Evolutionary conservation across 257 asterid species (phyloP).

Genomic region (Nicotiana tabacum): DNA sequence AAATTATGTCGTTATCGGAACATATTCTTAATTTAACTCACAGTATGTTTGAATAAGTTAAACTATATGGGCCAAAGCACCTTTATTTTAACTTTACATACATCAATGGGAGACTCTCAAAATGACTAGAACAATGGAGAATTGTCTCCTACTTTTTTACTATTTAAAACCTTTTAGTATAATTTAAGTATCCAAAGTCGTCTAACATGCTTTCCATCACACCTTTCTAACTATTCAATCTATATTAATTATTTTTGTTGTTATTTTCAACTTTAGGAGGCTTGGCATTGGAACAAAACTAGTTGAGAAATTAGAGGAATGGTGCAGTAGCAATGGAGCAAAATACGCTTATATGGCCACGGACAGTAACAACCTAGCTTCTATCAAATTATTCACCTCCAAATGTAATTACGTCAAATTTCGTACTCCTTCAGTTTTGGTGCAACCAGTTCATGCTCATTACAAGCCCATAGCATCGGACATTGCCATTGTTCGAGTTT

Average conservation of each 20-base stretch:
- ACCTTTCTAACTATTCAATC: neutral
- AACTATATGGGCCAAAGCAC: neutral
- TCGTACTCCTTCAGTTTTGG: constrained; percentile 62
- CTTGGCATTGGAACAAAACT: constrained; percentile 76
- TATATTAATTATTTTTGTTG: neutral
- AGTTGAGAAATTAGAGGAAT: constrained; percentile 49
- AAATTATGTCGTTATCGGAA: neutral
- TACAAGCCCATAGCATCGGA: constrained; percentile 39
- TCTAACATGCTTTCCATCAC: neutral
- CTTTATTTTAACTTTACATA: neutral
- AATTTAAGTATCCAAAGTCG: neutral
- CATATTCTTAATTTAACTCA: neutral
- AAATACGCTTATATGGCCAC: constrained; percentile 85
- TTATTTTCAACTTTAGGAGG: constrained; percentile 35
- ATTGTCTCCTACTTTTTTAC: neutral
- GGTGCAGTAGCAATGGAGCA: constrained; percentile 57
- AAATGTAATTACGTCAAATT: constrained; percentile 58
- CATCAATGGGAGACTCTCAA: neutral
- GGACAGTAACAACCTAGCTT: constrained; percentile 55
- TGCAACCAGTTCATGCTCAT: constrained; percentile 78
- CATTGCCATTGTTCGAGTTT: constrained; percentile 28
- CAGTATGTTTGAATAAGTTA: constrained; percentile 1
- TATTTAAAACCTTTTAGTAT: neutral
- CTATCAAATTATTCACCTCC: constrained; percentile 53
- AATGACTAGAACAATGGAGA: neutral